A percentile compares a stretch with the other conserved stretches of the same genome.
These are phyloP conservation scores for Aphanomyces stellatus DNA, from an alignment of 352 stramenopile genomes.

Conservation along the genomic window DNA sequence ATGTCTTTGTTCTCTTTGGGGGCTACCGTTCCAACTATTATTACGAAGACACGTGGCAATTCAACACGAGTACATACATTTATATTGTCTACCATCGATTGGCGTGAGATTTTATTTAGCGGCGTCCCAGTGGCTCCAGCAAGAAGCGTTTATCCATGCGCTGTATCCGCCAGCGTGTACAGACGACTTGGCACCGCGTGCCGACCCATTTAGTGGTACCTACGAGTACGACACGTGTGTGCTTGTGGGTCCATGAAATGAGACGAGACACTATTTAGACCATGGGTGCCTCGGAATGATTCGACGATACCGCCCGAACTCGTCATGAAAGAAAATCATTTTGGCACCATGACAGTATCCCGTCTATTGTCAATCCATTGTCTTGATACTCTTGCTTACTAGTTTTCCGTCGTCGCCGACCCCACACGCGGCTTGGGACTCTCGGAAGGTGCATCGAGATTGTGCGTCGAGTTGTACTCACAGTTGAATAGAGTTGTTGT, in stretches of 20 bases:
- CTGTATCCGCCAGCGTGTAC: slow-evolving; percentile 86
- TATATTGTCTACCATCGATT: not conserved
- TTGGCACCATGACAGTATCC: slow-evolving; percentile 55
- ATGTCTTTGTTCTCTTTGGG: slow-evolving; percentile 89
- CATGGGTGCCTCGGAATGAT: not conserved
- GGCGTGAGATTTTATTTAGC: slow-evolving; percentile 23
- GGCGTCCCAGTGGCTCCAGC: slow-evolving; percentile 82
- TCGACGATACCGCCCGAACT: not conserved
- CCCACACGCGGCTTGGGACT: slow-evolving; percentile 48
- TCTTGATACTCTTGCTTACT: not conserved
- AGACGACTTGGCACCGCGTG: slow-evolving; percentile 72
- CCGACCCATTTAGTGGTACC: slow-evolving; percentile 57
- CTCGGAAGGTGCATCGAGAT: slow-evolving; percentile 50
- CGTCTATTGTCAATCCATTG: not conserved
- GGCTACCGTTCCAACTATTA: slow-evolving; percentile 91
- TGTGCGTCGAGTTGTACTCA: too few species aligned
- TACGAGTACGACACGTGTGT: slow-evolving; percentile 35
- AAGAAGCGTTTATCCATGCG: slow-evolving; percentile 85
- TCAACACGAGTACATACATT: slow-evolving; percentile 74
- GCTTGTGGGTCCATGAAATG: too few species aligned
- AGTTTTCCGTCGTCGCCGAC: slow-evolving; percentile 85
- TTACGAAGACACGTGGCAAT: slow-evolving; percentile 95
- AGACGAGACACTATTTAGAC: too few species aligned
- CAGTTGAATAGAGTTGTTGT: slow-evolving; percentile 1
- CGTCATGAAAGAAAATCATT: slow-evolving; percentile 55